These are phyloP conservation scores for Venturia aucupariae DNA, from an alignment of 2,329 filamentous ascomycete species.

Conservation along the genomic window DNA sequence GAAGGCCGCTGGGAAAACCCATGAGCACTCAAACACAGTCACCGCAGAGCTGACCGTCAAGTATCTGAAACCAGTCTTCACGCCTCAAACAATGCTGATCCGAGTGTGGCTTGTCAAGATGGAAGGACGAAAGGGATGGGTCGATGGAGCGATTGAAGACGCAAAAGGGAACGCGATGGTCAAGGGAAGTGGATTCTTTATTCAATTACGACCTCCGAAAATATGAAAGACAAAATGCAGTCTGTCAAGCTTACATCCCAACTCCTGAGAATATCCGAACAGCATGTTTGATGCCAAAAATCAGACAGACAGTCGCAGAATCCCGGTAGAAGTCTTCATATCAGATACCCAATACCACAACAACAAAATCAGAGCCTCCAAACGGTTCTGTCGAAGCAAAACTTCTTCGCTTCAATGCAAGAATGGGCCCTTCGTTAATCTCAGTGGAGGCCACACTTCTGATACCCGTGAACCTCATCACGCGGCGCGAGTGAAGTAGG, in stretches of 20 bases:
- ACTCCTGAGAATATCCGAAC: neutral
- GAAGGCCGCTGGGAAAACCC: slow-evolving; percentile 7
- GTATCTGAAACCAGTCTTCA: slow-evolving; percentile 2
- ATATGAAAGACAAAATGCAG: neutral
- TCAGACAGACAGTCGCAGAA: no score
- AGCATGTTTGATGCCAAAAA: neutral
- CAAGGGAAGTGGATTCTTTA: slow-evolving; percentile 1
- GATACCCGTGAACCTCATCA: no score
- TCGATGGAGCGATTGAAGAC: slow-evolving; percentile 8
- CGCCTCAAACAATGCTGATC: neutral
- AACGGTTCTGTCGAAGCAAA: no score
- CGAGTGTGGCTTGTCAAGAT: slow-evolving; percentile 1
- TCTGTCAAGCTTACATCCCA: neutral
- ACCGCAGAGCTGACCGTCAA: slow-evolving; percentile 8
- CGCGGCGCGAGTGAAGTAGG: no score
- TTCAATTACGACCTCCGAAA: neutral
- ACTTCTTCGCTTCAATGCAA: no score
- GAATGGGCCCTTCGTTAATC: no score
- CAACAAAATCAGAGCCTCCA: no score
- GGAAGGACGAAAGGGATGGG: slow-evolving; percentile 5
- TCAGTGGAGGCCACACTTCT: no score
- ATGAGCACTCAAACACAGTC: neutral
- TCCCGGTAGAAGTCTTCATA: no score
- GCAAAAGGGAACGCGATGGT: neutral
- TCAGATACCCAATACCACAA: no score